Evolutionary conservation across 495 filamentous ascomycete genomes (phyloP), one percentile per base, ranked within the genome.

Genomic region (Rostrohypoxylon terebratum): DNA sequence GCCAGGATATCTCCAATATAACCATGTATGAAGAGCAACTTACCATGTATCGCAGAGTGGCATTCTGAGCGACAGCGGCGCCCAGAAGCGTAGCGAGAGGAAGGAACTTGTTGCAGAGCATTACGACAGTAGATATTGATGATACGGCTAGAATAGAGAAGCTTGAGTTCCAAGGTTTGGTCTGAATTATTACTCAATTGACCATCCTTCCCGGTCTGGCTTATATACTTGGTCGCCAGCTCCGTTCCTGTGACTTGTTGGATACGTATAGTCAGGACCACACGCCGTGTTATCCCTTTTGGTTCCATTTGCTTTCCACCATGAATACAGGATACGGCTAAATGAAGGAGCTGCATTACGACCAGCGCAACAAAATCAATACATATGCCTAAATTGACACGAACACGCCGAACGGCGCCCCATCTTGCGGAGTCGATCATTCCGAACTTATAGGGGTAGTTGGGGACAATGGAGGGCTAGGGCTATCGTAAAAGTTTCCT

Each of bases 21-120:
- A n/a, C 3, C 42, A 1, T 16, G 20, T 20, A 7, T 16, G 9
- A 21, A 23, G 11, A 50, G 18, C 18, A 25, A 25, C 47, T 50
- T 50, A 53, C 23, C 83, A 86, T 86, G 68, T 80, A 81, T 13
- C 76, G 67, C 31, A 82, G 74, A 45, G 68, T 77, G n/a, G 66
- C 63, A 40, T 78, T 74, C 51, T 81, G 78, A 10, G 73, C 75
- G 36, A 55, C 59, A 14, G 69, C 68, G 3, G 64, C 64, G 47
- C 75, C 63, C n/a, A 75, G 55, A 45, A 78, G 71, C 42, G 59
- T 64, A n/a, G 69, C 66, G 1, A 68, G 44, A 4, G 68, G 38
- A 33, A 79, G 53, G 21, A 77, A n/a, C 31, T 69, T 75, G 40
- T 54, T 55, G 72, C 67, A 65, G 50, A 78, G 59, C 77, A 78